Percentiles rank a stretch among this genome's conserved stretches.
phyloP scores from a whole-genome alignment of 2,329 filamentous ascomycete species.

The Diaporthe longicolla region DNA sequence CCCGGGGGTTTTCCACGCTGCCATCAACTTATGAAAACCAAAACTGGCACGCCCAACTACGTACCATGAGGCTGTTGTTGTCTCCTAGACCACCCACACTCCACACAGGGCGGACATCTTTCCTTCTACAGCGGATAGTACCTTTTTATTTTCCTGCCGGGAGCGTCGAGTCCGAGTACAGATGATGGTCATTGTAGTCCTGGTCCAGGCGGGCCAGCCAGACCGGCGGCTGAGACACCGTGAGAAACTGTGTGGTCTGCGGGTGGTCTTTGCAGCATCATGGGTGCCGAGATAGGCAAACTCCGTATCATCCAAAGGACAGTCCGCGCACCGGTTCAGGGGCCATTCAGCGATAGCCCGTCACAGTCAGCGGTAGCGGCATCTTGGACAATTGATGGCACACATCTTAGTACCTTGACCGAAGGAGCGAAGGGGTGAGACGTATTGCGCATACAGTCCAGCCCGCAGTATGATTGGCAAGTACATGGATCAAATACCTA shows the following conservation, averaged over 20 bases:
- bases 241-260: neutral
- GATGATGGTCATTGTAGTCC: neutral
- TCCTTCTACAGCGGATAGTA: neutral
- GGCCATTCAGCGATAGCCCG: neutral
- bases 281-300: neutral
- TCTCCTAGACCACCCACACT: neutral
- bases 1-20: too few relatives aligned
- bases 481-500: conserved; percentile 1
- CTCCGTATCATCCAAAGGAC: neutral
- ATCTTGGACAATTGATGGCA: neutral
- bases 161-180: neutral
- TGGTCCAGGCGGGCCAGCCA: neutral
- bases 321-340: too few relatives aligned
- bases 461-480: neutral
- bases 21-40: neutral
- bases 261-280: neutral
- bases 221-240: neutral
- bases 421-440: neutral
- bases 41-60: neutral
- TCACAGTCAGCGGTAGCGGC: neutral
- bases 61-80: neutral
- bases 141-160: neutral
- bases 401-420: neutral
- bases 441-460: neutral
- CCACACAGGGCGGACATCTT: neutral